phyloP scores from a whole-genome alignment of 2,329 filamentous ascomycete genomes.

The Penicillium paneum region DNA sequence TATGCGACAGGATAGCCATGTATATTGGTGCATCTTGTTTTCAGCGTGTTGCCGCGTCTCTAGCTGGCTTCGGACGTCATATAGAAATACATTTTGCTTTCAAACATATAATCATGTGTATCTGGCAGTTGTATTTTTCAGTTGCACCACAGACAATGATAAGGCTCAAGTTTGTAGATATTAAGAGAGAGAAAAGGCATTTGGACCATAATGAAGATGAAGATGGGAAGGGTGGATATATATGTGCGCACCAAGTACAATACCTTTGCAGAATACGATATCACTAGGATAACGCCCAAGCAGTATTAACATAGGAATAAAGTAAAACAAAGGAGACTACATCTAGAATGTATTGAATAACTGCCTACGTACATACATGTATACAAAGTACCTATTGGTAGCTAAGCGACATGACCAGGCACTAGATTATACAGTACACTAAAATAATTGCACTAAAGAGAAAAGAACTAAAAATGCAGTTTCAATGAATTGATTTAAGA shows the following conservation, averaged over 20 bases:
- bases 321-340: background rate
- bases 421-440: background rate
- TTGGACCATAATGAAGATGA: background rate
- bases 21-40: constrained; percentile 19
- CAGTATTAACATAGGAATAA: background rate
- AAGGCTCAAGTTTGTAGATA: background rate
- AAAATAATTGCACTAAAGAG: background rate
- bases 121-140: background rate
- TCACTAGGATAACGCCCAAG: background rate
- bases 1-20: constrained; percentile 5
- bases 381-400: background rate
- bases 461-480: background rate
- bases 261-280: background rate
- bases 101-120: background rate
- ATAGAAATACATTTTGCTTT: background rate
- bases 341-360: background rate
- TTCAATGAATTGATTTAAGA: background rate
- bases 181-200: no score
- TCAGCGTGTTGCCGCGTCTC: constrained; percentile 8
- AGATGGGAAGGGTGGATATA: background rate
- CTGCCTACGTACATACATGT: background rate
- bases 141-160: background rate
- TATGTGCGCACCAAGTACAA: background rate
- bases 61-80: constrained; percentile 2
- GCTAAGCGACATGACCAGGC: background rate